Percentiles rank a stretch among this genome's conserved stretches.
phyloP scores from a whole-genome alignment of 352 stramenopile species.

The Phytophthora sp. region DNA sequence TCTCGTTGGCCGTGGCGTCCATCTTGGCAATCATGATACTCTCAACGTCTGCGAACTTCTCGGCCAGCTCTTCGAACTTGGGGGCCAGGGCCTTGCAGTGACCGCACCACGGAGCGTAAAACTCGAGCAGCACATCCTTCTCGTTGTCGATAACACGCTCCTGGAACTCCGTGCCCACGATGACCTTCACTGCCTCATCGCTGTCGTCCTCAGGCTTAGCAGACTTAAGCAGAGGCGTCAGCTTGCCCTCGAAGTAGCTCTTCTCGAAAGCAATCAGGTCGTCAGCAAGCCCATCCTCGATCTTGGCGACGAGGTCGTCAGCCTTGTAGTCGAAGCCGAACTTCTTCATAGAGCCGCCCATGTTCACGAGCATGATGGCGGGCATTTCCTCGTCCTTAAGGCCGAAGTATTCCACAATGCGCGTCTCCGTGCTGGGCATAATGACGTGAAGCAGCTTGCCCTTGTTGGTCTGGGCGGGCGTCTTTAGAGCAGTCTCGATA shows the following conservation, averaged over 20 bases:
- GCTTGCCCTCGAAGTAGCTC: conserved; percentile 84
- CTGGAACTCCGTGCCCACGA: conserved; percentile 93
- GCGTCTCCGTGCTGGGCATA: conserved; percentile 87
- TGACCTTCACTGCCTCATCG: conserved; percentile 90
- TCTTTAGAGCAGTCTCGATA: conserved; percentile 65
- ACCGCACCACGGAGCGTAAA: conserved; percentile 92
- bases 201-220: conserved; percentile 90
- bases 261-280: conserved; percentile 81
- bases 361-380: conserved; percentile 89
- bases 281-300: conserved; percentile 47
- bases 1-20: conserved; percentile 95
- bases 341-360: conserved; percentile 94
- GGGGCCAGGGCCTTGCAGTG: conserved; percentile 93
- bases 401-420: conserved; percentile 95
- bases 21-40: conserved; percentile 96
- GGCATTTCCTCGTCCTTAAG: conserved; percentile 89
- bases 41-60: conserved; percentile 89
- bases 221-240: conserved; percentile 93
- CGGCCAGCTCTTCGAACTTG: conserved; percentile 91
- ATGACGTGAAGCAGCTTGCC: conserved; percentile 91
- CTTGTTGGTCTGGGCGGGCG: conserved; percentile 76
- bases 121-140: conserved; percentile 93
- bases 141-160: conserved; percentile 88
- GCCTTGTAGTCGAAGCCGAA: conserved; percentile 83
- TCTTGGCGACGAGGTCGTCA: conserved; percentile 77